Base-by-base conservation (phyloP, 331 rosid species). In the Quercus phellos region DNA sequence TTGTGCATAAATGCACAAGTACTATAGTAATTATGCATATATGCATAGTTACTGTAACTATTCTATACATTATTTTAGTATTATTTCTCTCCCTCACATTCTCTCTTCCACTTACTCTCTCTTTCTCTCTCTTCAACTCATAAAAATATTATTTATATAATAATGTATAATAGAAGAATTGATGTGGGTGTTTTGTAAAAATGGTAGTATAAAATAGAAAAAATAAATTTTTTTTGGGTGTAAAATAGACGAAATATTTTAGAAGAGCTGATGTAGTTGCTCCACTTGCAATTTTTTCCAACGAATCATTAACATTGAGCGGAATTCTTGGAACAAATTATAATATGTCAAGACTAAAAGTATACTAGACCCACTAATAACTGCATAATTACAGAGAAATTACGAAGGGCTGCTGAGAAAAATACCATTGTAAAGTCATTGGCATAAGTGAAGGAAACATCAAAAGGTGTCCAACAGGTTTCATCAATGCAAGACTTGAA, bases 391-490 rank as follows among this genome's bases (percentile, higher is more conserved):
- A 3, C n/a, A 4, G 22, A 0, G 63, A 27, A 34, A 34, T 35
- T 6, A 27, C 17, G 8, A 14, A 11, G 2, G 74, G 3, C 42
- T 6, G 42, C 42, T 35, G 42, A 35, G 42, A 35, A 35, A 72
- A 51, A 6, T 70, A 75, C 88, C 94, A 78, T 42, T 1, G 21
- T 1, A 21, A 1, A 13, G 2, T 60, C 53, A 70, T 55, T 68
- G 6, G 9, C 0, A 54, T 72, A 72, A 74, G 80, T 55, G 63
- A 75, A 59, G 2, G 90, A 74, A 54, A 84, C 50, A 78, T 54
- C 6, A 4, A 82, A 81, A 59, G 95, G 91, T 0, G 97, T 89
- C 95, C 94, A 88, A 51, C 93, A 87, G 26, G 90, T 81, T 84
- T 93, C 95, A 38, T 93, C 94, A 9, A 89, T 14, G 50, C 35